Evolutionary conservation across 2,329 filamentous ascomycete genomes (phyloP).

Genomic region (Colletotrichum godetiae): DNA sequence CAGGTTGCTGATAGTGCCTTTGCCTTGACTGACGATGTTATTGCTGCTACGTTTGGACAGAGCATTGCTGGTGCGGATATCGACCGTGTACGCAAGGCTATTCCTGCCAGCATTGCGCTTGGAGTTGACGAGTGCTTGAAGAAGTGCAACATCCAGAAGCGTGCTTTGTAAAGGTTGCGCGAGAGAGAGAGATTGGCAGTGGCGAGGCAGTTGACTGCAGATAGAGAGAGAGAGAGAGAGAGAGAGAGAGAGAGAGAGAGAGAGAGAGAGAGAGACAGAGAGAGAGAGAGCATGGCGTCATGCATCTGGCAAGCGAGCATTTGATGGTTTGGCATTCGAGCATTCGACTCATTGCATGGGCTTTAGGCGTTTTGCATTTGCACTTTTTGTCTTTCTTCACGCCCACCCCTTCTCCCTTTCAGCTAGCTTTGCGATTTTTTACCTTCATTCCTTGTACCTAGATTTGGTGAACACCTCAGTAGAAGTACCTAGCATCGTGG

Average conservation of each 20-base stretch:
- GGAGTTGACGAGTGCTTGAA: slow-evolving; percentile 62
- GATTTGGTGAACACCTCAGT: not conserved
- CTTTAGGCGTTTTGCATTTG: not conserved
- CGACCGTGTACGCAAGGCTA: slow-evolving; percentile 53
- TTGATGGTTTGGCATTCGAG: not conserved
- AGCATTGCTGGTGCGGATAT: slow-evolving; percentile 59
- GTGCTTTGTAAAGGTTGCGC: not conserved
- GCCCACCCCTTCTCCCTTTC: not conserved
- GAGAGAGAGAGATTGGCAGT: not conserved
- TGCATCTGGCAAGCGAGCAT: not conserved
- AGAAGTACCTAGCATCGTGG: not conserved
- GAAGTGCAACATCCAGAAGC: slow-evolving; percentile 54
- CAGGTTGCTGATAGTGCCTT: slow-evolving; percentile 63
- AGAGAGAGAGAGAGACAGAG: no score
- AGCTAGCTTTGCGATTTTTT: not conserved
- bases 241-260: not conserved
- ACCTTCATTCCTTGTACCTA: not conserved
- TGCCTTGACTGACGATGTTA: slow-evolving; percentile 55
- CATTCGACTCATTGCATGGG: not conserved
- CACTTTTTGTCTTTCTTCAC: not conserved
- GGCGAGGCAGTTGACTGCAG: no score
- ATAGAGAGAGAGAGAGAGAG: no score
- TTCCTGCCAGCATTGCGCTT: slow-evolving; percentile 61
- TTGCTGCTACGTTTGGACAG: slow-evolving; percentile 59
- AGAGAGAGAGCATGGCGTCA: not conserved